Conservation (phyloP, 805 yeast genomes). For the Metschnikowia gelsemii region DNA sequence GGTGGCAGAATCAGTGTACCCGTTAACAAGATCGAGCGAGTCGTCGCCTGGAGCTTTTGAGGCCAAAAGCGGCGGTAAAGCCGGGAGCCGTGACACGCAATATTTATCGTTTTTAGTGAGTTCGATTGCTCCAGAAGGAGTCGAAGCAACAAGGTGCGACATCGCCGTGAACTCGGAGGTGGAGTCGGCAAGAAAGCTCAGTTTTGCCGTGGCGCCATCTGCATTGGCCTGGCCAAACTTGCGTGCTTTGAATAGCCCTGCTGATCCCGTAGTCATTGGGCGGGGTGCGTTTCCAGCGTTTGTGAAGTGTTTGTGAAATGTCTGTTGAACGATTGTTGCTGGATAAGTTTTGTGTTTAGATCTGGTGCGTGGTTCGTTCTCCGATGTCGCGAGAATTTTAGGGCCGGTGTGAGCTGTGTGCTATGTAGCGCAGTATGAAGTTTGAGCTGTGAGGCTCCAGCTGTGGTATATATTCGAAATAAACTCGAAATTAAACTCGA, state of each 20-base stretch:
- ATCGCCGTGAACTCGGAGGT: conserved; percentile 12
- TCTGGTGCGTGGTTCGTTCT: too few species aligned
- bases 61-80: conserved; percentile 46
- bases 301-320: not conserved
- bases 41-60: conserved; percentile 14
- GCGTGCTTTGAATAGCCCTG: conserved; percentile 16
- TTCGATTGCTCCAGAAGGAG: conserved; percentile 32
- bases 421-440: too few species aligned
- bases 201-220: not conserved
- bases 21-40: conserved; percentile 36
- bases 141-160: not conserved
- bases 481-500: too few species aligned
- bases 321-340: too few species aligned
- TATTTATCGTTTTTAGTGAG: conserved; percentile 59
- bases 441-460: too few species aligned
- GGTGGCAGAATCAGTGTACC: conserved; percentile 47
- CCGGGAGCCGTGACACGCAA: conserved; percentile 55
- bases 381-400: too few species aligned
- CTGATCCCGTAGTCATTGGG: conserved; percentile 6
- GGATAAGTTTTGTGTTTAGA: too few species aligned
- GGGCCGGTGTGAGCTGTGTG: too few species aligned
- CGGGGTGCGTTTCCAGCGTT: not conserved
- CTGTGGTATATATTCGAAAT: too few species aligned
- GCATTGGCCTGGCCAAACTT: conserved; percentile 11
- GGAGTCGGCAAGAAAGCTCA: conserved; percentile 17